phyloP scores from a whole-genome alignment of 805 yeast genomes.

The Dipodascus albidus region DNA sequence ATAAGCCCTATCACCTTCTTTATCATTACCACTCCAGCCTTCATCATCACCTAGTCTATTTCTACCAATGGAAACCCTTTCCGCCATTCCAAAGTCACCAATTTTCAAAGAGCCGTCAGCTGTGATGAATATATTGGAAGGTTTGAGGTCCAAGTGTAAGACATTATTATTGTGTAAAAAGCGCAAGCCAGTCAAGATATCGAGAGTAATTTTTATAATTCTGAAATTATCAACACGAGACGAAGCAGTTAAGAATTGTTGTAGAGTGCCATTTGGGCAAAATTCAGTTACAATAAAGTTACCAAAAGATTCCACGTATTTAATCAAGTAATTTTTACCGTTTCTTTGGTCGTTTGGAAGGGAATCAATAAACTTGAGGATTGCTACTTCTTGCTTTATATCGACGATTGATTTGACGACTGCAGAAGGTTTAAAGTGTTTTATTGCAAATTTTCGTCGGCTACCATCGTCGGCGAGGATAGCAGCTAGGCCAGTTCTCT shows the following conservation, averaged over 20 bases:
- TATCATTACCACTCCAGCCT: conserved; percentile 33
- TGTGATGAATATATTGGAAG: conserved; percentile 87
- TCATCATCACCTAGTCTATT: neutral
- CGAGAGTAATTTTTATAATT: conserved; percentile 91
- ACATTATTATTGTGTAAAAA: conserved; percentile 70
- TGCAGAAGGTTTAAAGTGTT: conserved; percentile 57
- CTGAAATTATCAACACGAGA: conserved; percentile 89
- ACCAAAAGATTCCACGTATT: conserved; percentile 69
- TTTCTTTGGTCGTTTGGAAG: conserved; percentile 23
- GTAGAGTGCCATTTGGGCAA: conserved; percentile 90
- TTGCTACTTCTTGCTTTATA: conserved; percentile 64
- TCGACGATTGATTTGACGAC: conserved; percentile 49
- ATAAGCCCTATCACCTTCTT: conserved; percentile 95
- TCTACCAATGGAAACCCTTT: conserved; percentile 48
- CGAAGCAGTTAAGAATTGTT: conserved; percentile 63
- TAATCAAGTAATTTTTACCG: conserved; percentile 68
- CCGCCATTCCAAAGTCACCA: conserved; percentile 95
- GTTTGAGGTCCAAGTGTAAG: conserved; percentile 84
- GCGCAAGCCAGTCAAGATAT: conserved; percentile 45
- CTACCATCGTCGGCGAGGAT: neutral
- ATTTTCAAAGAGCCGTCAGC: conserved; percentile 90
- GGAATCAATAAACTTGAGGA: conserved; percentile 26
- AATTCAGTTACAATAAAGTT: conserved; percentile 84
- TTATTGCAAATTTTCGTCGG: conserved; percentile 63
- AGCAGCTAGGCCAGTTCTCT: neutral